phyloP scores from a whole-genome alignment of 108 stramenopile species.

The Nitzschia putrida region DNA sequence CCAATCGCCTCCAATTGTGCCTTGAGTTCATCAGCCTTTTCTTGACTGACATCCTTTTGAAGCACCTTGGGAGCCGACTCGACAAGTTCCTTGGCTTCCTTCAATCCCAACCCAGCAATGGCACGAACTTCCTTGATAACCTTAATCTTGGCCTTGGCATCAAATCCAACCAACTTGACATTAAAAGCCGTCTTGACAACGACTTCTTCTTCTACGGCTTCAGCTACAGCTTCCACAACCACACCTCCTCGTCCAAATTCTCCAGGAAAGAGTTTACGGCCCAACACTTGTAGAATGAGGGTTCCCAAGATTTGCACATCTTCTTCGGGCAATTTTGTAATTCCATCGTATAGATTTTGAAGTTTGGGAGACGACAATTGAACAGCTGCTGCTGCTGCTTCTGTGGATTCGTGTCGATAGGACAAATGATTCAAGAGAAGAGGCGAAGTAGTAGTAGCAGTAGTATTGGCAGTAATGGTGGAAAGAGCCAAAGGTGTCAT shows the following conservation, averaged over 20 bases:
- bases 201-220: slow-evolving; percentile 25
- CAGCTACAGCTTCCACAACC: slow-evolving; percentile 63
- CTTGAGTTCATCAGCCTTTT: slow-evolving; percentile 87
- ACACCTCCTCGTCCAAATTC: slow-evolving; percentile 42
- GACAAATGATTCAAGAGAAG: too few species aligned
- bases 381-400: not conserved
- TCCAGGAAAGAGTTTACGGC: slow-evolving; percentile 35
- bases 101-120: slow-evolving; percentile 87
- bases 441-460: too few species aligned
- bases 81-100: slow-evolving; percentile 94
- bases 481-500: too few species aligned
- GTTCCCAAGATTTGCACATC: slow-evolving; percentile 37
- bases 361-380: slow-evolving; percentile 39
- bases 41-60: slow-evolving; percentile 76
- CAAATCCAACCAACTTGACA: slow-evolving; percentile 84
- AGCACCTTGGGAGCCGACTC: slow-evolving; percentile 80
- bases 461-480: too few species aligned
- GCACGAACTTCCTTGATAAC: slow-evolving; percentile 92
- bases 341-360: slow-evolving; percentile 25
- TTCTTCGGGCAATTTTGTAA: slow-evolving; percentile 26
- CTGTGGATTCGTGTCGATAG: too few species aligned
- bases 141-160: slow-evolving; percentile 94
- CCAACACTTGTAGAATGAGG: slow-evolving; percentile 27
- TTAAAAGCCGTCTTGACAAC: slow-evolving; percentile 49
- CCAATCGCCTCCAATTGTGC: slow-evolving; percentile 78